phyloP scores from a whole-genome alignment of 352 stramenopile species.

The Elongisporangium anandrum region DNA sequence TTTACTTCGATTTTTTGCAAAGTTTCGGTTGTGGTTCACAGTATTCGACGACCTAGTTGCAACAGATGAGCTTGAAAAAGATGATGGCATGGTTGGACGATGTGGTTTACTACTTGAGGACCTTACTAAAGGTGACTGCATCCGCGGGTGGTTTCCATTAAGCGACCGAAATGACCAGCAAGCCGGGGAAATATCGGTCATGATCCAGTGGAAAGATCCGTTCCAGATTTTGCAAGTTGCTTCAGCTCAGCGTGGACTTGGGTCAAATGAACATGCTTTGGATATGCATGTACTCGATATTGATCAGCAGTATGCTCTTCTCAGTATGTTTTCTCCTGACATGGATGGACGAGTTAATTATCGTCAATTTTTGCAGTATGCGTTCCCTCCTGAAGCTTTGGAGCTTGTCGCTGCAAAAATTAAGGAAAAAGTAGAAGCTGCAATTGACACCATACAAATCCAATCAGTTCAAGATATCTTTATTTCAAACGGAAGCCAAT shows the following conservation, averaged over 20 bases:
- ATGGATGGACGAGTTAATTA: constrained; percentile 73
- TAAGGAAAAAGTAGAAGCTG: constrained; percentile 58
- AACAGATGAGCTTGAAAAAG: constrained; percentile 18
- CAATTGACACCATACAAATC: constrained; percentile 46
- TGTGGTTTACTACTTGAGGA: constrained; percentile 60
- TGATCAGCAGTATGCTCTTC: constrained; percentile 62
- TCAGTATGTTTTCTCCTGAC: constrained; percentile 50
- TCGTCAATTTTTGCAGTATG: constrained; percentile 58
- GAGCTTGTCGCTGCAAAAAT: constrained; percentile 54
- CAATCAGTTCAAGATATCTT: constrained; percentile 35
- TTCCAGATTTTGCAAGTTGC: constrained; percentile 64
- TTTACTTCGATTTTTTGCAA: constrained; percentile 77
- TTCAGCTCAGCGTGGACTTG: constrained; percentile 22
- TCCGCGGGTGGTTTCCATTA: constrained; percentile 74
- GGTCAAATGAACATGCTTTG: constrained; percentile 16
- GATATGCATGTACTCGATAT: constrained; percentile 63
- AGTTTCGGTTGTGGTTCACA: constrained; percentile 78
- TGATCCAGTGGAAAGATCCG: constrained; percentile 74
- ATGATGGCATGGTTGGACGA: constrained; percentile 71
- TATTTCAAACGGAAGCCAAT: not conserved
- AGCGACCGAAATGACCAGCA: constrained; percentile 45
- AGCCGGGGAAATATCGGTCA: constrained; percentile 63
- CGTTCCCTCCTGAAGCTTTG: constrained; percentile 41
- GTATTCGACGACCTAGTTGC: constrained; percentile 82
- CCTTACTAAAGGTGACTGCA: constrained; percentile 60